Percentiles rank a stretch among this genome's conserved stretches.
Conservation (phyloP, 2,329 filamentous ascomycete genomes). For the Arthrinium phaeospermum region DNA sequence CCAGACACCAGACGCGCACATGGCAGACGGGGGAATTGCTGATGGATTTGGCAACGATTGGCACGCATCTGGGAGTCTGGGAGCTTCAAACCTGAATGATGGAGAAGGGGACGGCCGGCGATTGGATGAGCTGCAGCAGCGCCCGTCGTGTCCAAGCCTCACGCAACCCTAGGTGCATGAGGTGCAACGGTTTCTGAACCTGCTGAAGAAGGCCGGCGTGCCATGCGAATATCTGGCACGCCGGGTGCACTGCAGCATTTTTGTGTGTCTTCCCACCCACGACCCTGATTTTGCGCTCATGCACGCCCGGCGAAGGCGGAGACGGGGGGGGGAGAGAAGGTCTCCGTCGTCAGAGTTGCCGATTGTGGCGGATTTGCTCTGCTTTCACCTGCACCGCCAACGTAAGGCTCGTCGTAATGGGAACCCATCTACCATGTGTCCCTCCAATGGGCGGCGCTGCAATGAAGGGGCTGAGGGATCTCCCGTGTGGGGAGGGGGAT, state of each 20-base stretch:
- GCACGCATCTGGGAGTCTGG: background rate
- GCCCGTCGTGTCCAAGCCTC: background rate
- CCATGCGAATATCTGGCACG: background rate
- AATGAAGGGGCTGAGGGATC: background rate
- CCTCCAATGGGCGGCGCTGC: background rate
- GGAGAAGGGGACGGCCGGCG: background rate
- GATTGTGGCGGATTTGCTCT: background rate
- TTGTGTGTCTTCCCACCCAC: background rate
- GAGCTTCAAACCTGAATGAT: constrained; percentile 1
- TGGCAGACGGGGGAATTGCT: background rate
- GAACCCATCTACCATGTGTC: background rate
- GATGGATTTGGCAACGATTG: background rate
- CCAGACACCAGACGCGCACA: background rate
- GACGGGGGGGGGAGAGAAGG: background rate
- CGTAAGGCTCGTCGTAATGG: constrained; percentile 15
- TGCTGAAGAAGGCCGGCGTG: background rate
- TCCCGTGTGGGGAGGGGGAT: constrained; percentile 4
- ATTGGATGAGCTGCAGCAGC: background rate
- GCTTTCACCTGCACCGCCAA: background rate
- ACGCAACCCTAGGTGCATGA: constrained; percentile 10
- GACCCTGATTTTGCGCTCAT: constrained; percentile 3
- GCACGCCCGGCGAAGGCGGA: background rate
- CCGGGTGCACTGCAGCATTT: background rate
- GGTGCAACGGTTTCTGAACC: background rate
- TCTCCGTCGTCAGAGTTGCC: constrained; percentile 10